Evolutionary conservation across 352 stramenopile genomes (phyloP).

Genomic region (Phytophthora pisi): DNA sequence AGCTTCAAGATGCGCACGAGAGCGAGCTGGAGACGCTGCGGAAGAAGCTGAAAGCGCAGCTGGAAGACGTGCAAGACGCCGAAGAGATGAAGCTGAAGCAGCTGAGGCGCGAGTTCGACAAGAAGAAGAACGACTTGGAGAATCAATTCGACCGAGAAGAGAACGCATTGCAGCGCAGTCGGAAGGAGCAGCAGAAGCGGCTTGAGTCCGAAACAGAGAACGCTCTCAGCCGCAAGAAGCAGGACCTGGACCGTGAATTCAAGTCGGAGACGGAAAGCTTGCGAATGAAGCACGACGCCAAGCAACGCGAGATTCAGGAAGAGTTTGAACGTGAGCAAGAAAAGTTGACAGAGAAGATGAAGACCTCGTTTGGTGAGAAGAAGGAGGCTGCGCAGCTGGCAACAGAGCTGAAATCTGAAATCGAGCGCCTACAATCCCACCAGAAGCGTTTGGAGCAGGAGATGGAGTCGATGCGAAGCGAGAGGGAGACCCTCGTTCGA

Average conservation of each 20-base stretch:
- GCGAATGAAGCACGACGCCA: conserved; percentile 44
- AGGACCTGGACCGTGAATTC: conserved; percentile 64
- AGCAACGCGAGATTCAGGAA: conserved; percentile 51
- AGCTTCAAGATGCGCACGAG: conserved; percentile 50
- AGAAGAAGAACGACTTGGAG: conserved; percentile 71
- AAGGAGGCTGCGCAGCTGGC: conserved; percentile 22
- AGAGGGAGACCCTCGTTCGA: conserved; percentile 20
- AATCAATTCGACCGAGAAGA: conserved; percentile 74
- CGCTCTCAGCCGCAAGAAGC: conserved; percentile 49
- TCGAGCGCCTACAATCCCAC: conserved; percentile 27
- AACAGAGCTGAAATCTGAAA: conserved; percentile 37
- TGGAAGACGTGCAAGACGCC: conserved; percentile 61
- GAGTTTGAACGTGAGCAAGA: conserved; percentile 45
- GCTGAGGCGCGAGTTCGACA: conserved; percentile 65
- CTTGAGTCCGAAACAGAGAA: conserved; percentile 60
- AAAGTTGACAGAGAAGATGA: conserved; percentile 41
- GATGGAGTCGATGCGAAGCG: conserved; percentile 17
- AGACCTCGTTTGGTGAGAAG: conserved; percentile 34
- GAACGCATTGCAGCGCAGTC: conserved; percentile 50
- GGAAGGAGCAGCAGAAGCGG: conserved; percentile 71
- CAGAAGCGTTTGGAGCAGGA: conserved; percentile 29
- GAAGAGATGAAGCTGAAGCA: conserved; percentile 67
- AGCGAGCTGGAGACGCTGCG: conserved; percentile 36
- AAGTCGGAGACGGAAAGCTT: conserved; percentile 51
- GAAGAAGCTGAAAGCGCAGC: conserved; percentile 55